phyloP scores from a whole-genome alignment of 441 rosid species.

The Biscutella auriculata region DNA sequence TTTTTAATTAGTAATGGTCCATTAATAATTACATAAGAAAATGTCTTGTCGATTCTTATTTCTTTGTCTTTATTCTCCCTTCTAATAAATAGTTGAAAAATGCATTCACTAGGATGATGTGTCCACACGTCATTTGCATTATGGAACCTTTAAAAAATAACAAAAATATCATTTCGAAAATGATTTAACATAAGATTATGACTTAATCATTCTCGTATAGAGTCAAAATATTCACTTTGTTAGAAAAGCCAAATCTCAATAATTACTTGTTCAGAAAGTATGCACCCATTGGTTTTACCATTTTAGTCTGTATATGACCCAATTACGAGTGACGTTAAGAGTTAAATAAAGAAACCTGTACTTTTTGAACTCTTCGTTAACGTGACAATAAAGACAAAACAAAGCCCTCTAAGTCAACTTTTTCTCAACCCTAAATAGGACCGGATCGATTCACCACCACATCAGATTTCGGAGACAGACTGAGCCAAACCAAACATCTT shows the following conservation, averaged over 20 bases:
- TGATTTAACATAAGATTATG: constrained; percentile 18
- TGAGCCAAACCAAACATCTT: constrained; percentile 8
- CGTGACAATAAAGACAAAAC: background rate
- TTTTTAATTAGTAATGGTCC: background rate
- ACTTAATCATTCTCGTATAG: constrained; percentile 21
- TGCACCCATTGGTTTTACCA: background rate
- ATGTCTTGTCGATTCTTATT: constrained; percentile 13
- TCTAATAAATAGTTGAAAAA: background rate
- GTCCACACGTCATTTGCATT: constrained; percentile 14
- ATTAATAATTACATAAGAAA: constrained; percentile 3
- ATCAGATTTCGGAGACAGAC: background rate
- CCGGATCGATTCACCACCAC: background rate
- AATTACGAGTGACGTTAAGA: background rate
- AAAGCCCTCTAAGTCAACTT: background rate
- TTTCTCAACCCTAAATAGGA: background rate
- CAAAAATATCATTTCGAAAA: constrained; percentile 16
- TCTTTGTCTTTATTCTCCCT: constrained; percentile 6
- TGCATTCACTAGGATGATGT: constrained; percentile 10
- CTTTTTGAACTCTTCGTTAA: background rate
- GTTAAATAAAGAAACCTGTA: background rate
- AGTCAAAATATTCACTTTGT: constrained; percentile 9
- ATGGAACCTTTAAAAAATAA: background rate
- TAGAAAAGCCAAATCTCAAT: constrained; percentile 5
- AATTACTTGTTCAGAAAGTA: background rate
- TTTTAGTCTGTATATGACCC: background rate